Evolutionary conservation across 768 basidiomycete species (phyloP).

Genomic region (Antrodiella citrinella): DNA sequence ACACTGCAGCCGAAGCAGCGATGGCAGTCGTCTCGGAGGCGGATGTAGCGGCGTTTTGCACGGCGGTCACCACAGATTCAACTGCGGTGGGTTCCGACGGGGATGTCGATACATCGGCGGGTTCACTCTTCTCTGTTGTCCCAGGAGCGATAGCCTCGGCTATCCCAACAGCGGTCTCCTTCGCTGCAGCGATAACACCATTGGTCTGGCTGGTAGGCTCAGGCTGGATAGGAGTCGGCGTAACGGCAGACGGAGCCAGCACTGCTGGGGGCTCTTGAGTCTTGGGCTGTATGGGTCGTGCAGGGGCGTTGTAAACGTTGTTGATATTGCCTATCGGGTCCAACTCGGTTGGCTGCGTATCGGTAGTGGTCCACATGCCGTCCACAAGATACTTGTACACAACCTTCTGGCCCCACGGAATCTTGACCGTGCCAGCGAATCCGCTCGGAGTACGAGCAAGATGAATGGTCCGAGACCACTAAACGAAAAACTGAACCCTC

Average conservation of each 20-base stretch:
- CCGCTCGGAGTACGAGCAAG: slow-evolving; percentile 46
- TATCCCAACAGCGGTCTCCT: slow-evolving; percentile 16
- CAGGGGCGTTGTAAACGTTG: slow-evolving; percentile 53
- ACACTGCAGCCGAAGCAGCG: not conserved
- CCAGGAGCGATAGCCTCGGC: slow-evolving; percentile 18
- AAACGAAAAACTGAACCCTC: not conserved
- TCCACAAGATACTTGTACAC: slow-evolving; percentile 80
- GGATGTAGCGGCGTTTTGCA: slow-evolving; percentile 1
- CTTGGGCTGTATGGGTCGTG: slow-evolving; percentile 26
- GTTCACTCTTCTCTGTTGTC: slow-evolving; percentile 9
- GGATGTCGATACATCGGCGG: slow-evolving; percentile 5
- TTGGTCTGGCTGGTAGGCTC: slow-evolving; percentile 7
- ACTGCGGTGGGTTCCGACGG: not conserved
- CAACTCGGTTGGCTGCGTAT: slow-evolving; percentile 48
- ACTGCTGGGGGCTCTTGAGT: slow-evolving; percentile 1
- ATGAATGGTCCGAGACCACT: slow-evolving; percentile 57
- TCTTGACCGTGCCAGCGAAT: slow-evolving; percentile 43
- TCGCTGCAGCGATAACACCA: slow-evolving; percentile 13
- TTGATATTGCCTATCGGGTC: slow-evolving; percentile 63
- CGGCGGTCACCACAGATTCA: not conserved
- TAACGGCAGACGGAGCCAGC: slow-evolving; percentile 2
- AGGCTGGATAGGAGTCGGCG: slow-evolving; percentile 7
- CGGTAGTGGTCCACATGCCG: slow-evolving; percentile 50
- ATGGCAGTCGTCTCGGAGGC: not conserved
- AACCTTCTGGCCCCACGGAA: slow-evolving; percentile 59